Evolutionary conservation across 2,329 filamentous ascomycete genomes (phyloP), one percentile per base, ranked within the genome.

Genomic region (Fusarium tupiense): DNA sequence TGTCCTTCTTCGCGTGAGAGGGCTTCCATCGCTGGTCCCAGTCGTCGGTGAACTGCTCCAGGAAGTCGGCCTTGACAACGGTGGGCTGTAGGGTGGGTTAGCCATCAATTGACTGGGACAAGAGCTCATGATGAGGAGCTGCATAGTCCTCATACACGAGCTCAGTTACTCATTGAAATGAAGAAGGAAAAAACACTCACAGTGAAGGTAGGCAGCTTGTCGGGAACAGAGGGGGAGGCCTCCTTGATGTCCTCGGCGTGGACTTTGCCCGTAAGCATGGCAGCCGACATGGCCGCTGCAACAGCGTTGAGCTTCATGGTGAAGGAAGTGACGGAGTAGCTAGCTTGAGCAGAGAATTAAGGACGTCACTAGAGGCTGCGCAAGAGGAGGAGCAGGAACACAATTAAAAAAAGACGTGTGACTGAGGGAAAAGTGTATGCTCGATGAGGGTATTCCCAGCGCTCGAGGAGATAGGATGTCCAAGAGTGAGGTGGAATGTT

Each of bases 41-140:
- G 86, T 94, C 95, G 78, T 97, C 93, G 85, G 94, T 97, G 88
- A 99, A 99, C 86, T 99, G 96, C 88, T 99, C 96, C 75, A 98
- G 87, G 90, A 99, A 99, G 70, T 95, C 94, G 77, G 92, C 96
- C 87, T 98, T 96, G 81, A 98, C 84, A 73, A 87, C 89, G 76
- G 95, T 94, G 69, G 96, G 95, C 96, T 99, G 81, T 31, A 38
- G 44, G 54, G n/a, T n/a, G 24, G 31, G 71, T 81, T 65, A 79
- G 80, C 72, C 73, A 70, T 72, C 64, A 78, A 74, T 76, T 70
- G 71, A 41, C 33, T 9, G 16, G 22, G 33, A 49, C 35, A 31
- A 31, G 49, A 40, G 69, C 44, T 62, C 43, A 46, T 52, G 17
- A 37, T 14, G 22, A 41, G 20, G n/a, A 58, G 53, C 44, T 59